A percentile compares a stretch with the other conserved stretches of the same genome.
These are phyloP conservation scores for Colletotrichum liriopes DNA, from an alignment of 2,329 filamentous ascomycete species.

Conservation along the genomic window DNA sequence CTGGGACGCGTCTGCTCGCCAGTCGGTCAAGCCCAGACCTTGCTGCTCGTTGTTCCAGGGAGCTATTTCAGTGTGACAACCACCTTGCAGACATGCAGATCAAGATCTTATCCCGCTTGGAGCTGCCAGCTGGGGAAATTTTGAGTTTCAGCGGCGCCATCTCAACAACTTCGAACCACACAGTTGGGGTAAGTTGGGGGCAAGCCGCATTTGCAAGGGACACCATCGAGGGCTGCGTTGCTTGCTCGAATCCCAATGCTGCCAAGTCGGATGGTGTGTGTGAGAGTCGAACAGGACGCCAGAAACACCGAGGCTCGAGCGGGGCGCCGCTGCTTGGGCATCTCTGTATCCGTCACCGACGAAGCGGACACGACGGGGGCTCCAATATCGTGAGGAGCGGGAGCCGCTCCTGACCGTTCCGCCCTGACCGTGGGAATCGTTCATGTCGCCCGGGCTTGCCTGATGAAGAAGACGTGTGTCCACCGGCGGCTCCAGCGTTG, in stretches of 20 bases:
- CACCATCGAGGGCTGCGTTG: conserved; percentile 2
- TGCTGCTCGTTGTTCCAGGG: conserved; percentile 19
- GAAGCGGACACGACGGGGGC: conserved; percentile 15
- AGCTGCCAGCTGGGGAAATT: conserved; percentile 23
- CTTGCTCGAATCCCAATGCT: neutral
- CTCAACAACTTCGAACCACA: conserved; percentile 24
- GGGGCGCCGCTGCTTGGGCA: conserved; percentile 16
- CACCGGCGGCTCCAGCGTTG: conserved; percentile 35
- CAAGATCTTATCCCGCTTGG: conserved; percentile 9
- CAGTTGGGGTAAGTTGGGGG: conserved; percentile 6
- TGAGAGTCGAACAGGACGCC: conserved; percentile 6
- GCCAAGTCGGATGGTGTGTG: conserved; percentile 18
- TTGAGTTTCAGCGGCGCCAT: conserved; percentile 33
- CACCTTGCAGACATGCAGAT: conserved; percentile 18
- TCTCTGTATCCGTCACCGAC: conserved; percentile 11
- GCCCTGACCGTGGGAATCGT: conserved; percentile 20
- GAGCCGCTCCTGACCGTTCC: conserved; percentile 15
- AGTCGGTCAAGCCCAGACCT: conserved; percentile 17
- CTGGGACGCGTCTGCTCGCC: conserved; percentile 9
- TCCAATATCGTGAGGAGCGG: conserved; percentile 9
- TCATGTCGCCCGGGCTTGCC: conserved; percentile 29
- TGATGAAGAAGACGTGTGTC: conserved; percentile 14
- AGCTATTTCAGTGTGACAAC: conserved; percentile 14
- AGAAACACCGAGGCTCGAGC: conserved; percentile 28
- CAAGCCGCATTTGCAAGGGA: conserved; percentile 3